Evolutionary conservation across 352 stramenopile species (phyloP), one percentile per base, ranked within the genome.

Genomic region (Pythium oligandrum): DNA sequence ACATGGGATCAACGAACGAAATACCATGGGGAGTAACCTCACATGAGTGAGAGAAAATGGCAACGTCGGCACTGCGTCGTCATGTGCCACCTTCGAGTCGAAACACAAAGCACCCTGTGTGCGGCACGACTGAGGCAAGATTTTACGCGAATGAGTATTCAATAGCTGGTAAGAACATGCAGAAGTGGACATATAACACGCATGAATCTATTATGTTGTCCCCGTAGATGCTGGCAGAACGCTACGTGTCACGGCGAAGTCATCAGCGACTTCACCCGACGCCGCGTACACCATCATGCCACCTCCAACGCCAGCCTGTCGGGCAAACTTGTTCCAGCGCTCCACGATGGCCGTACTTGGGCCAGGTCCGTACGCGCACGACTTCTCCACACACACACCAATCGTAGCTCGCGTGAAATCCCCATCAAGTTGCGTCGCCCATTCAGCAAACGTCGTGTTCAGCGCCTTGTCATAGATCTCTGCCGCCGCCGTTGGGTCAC

Each of bases 231-330:
- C 9, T 30, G 44, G 48, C 4, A 86, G 34, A 12, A 90, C 65
- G 52, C 73, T 86, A 1, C 71, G 55, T 1, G 76, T 89, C 37
- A 74, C 64, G 0, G 67, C 53, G 36, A 80, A 90, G 49, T 81
- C 52, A 17, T 86, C 63, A 1, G 10, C 35, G 2, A 73, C 71
- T 49, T 92, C 82, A 9, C 66, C 55, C 2, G 78, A 90, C 6
- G 75, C 78, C 2, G 79, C 67, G 52, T 86, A 92, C 40, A 92
- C 68, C 75, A 88, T 89, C 73, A 92, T 89, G 1, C 66, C 66
- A 26, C 81, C 81, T 5, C 74, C 76, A n/a, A 61, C 44, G 6
- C 58, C 62, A 1, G 61, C 40, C 44, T 65, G 50, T 5, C 70
- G 58, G 42, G 70, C 69, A 26, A 82, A 75, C 32, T 60, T 31